Evolutionary conservation across 306 rosid genomes (phyloP).

Genomic region (Cercis canadensis): DNA sequence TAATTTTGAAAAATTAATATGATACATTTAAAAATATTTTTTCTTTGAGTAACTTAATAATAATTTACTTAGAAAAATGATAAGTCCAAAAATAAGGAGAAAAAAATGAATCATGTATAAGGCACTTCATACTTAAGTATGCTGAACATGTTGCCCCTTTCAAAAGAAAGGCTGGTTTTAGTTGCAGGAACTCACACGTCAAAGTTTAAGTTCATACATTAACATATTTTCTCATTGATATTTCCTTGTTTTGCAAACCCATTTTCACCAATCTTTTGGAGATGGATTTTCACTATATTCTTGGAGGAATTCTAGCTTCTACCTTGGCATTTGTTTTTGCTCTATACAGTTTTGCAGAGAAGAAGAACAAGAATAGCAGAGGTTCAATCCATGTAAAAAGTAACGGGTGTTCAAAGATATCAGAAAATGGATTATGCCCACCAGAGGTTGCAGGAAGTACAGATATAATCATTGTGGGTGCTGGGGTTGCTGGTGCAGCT

Average conservation of each 20-base stretch:
- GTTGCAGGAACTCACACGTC: not conserved
- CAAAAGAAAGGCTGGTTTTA: not conserved
- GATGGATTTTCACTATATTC: slow-evolving; percentile 56
- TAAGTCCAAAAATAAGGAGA: not conserved
- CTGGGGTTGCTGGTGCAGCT: slow-evolving; percentile 96
- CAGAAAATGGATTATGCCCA: slow-evolving; percentile 34
- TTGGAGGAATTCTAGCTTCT: slow-evolving; percentile 57
- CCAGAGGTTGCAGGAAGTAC: slow-evolving; percentile 19
- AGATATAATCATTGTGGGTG: slow-evolving; percentile 88
- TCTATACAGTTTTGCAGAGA: slow-evolving; percentile 27
- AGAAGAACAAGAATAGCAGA: slow-evolving; percentile 40
- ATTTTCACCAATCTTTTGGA: slow-evolving; percentile 8
- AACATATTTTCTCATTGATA: slow-evolving; percentile 11
- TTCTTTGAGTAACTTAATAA: too few relatives aligned
- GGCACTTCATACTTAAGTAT: not conserved
- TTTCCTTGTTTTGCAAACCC: not conserved
- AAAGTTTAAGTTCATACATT: not conserved
- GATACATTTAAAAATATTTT: too few relatives aligned
- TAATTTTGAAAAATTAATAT: too few relatives aligned
- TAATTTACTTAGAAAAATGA: too few relatives aligned
- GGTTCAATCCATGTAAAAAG: slow-evolving; percentile 26
- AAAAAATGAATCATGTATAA: not conserved
- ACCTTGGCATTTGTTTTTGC: slow-evolving; percentile 45
- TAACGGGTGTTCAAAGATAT: slow-evolving; percentile 16
- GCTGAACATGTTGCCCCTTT: not conserved